Evolutionary conservation across 805 yeast species (phyloP), one percentile per base, ranked within the genome.

Genomic region (Torulaspora franciscae): DNA sequence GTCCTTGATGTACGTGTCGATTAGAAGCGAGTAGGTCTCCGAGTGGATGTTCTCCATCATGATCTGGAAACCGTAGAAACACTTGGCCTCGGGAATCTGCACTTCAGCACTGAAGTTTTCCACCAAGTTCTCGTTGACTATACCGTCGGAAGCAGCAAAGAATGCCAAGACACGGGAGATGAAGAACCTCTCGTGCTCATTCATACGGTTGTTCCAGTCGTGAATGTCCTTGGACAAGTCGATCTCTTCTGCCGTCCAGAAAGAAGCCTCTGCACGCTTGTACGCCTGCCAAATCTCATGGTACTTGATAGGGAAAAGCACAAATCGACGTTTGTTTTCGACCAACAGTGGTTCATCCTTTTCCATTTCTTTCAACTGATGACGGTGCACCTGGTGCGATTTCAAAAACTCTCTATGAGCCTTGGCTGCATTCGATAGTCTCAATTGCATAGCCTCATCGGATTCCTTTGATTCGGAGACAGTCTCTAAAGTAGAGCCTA

Each of bases 21-120:
- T 88, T 65, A 93, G 79, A 56, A 93, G 74, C 6, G 98, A 91
- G 74, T 91, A 91, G 37, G 97, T 93, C 74, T 91, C 99, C 19
- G 96, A 83, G 71, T 91, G 99, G 64, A 91, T 93, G 77, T 93
- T 91, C 74, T 91, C 99, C 91, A 93, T 93, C 98, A 90, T 90
- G 70, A 91, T 93, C 75, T 91, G 99, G 86, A 93, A 91, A 38
- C 99, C 99, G 69, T 91, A 91, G 77, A 91, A 93, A 69, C 96
- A 90, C 70, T 91, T 90, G 61, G 98, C 99, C 75, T 91, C 99
- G 46, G 99, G 93, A 54, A 87, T 72, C 71, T 90, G 96, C 49
- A 93, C 97, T 72, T 91, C 98, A 54, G 96, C 95, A 46, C 95
- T 83, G 74, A 91, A 91, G 67, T 95, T 90, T 72, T 91, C 98